Conservation (phyloP, 164 flowering plant species). For the Nymphaea colorata region DNA sequence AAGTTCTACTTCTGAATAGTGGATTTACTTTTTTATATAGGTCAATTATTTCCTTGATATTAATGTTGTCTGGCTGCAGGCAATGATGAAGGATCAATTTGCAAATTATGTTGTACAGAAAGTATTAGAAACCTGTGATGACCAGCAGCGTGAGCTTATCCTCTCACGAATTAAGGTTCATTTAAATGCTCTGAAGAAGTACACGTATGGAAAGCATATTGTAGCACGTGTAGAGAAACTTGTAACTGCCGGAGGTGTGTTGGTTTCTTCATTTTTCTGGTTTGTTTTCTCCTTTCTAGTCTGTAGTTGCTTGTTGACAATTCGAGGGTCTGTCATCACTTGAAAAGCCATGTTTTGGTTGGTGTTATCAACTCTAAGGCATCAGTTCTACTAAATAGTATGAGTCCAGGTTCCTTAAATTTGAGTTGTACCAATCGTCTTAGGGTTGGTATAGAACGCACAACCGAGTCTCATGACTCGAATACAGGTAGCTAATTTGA, state of each 20-base stretch:
- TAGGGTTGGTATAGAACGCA: too few species aligned
- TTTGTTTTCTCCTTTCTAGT: neutral
- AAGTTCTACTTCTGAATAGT: neutral
- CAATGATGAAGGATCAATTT: conserved; percentile 94
- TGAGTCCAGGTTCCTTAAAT: too few species aligned
- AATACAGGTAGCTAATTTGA: too few species aligned
- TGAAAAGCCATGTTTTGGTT: too few species aligned
- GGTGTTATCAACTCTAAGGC: too few species aligned
- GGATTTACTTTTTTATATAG: too few species aligned
- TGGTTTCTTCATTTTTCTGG: neutral
- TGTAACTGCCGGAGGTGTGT: conserved; percentile 86
- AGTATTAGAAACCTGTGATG: conserved; percentile 91
- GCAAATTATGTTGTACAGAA: conserved; percentile 94
- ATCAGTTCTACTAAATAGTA: too few species aligned
- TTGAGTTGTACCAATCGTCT: too few species aligned
- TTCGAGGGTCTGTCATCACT: neutral
- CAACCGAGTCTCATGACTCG: too few species aligned
- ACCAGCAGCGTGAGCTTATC: conserved; percentile 79
- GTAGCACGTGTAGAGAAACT: conserved; percentile 97
- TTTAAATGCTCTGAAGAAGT: conserved; percentile 82
- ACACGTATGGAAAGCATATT: conserved; percentile 90
- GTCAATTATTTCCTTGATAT: neutral
- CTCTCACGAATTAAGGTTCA: conserved; percentile 82
- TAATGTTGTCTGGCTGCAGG: conserved; percentile 24
- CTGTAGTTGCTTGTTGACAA: neutral